Evolutionary conservation across 192 early-diverging fungal species (phyloP).

Genomic region (Rhizophagus clarus): DNA sequence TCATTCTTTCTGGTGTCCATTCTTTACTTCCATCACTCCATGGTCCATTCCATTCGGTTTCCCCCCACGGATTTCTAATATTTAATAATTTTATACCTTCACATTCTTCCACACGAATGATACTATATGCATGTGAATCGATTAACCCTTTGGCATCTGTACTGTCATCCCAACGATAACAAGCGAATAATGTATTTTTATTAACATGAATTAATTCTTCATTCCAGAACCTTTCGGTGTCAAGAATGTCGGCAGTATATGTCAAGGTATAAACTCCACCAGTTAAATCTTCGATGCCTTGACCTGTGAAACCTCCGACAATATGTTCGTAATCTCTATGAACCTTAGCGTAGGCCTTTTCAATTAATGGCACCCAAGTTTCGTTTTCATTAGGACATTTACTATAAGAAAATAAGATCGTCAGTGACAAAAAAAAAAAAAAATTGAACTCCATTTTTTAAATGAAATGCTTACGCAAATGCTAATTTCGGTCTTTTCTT

Average conservation of each 20-base stretch:
- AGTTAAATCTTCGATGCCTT: slow-evolving; percentile 59
- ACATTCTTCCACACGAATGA: slow-evolving; percentile 51
- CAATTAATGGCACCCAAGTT: slow-evolving; percentile 60
- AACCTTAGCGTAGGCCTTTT: slow-evolving; percentile 64
- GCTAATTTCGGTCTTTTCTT: too few relatives aligned
- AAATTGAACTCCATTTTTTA: too few relatives aligned
- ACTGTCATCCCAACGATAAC: slow-evolving; percentile 35
- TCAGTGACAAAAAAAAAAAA: background rate
- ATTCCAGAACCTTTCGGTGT: slow-evolving; percentile 56
- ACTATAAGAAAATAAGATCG: too few relatives aligned
- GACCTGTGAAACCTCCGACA: slow-evolving; percentile 45
- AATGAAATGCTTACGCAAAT: too few relatives aligned
- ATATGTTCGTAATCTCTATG: slow-evolving; percentile 56
- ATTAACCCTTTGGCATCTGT: too few relatives aligned
- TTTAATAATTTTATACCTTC: slow-evolving; percentile 33
- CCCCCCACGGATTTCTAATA: slow-evolving; percentile 58
- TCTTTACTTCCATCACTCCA: slow-evolving; percentile 44
- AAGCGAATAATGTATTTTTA: slow-evolving; percentile 42
- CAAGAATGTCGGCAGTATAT: slow-evolving; percentile 48
- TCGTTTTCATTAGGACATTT: slow-evolving; percentile 48
- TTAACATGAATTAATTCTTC: slow-evolving; percentile 55
- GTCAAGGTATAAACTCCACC: slow-evolving; percentile 51
- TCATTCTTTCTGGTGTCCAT: slow-evolving; percentile 41
- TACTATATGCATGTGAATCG: slow-evolving; percentile 60
- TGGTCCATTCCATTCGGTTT: slow-evolving; percentile 53